A percentile compares a stretch with the other conserved stretches of the same genome.
Conservation (phyloP, 768 basidiomycete genomes). For the Vararia minispora region DNA sequence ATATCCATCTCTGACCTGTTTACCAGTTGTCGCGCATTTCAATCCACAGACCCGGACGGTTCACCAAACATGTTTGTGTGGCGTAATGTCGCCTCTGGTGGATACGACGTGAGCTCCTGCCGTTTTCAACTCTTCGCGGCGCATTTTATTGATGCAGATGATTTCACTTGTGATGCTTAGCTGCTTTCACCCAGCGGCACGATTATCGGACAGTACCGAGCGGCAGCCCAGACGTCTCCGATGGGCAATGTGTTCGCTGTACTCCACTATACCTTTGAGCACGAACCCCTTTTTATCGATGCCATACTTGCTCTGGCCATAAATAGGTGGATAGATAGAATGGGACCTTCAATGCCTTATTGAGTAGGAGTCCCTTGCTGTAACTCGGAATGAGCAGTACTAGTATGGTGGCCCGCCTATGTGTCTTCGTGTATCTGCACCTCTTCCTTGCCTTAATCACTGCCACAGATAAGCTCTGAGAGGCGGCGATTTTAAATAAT, state of each 20-base stretch:
- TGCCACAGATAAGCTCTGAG: too few relatives aligned
- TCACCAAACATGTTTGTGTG: conserved; percentile 6
- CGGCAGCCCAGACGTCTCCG: conserved; percentile 36
- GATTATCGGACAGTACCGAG: conserved; percentile 48
- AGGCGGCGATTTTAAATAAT: too few relatives aligned
- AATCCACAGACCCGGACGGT: conserved; percentile 4
- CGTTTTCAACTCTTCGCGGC: background rate
- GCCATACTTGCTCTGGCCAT: conserved; percentile 55
- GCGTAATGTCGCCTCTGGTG: background rate
- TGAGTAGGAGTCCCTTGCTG: conserved; percentile 6
- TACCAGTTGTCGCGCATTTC: conserved; percentile 8
- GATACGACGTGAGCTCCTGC: conserved; percentile 4
- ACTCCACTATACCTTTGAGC: conserved; percentile 51
- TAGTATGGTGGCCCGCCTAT: conserved; percentile 3
- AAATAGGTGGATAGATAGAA: conserved; percentile 65
- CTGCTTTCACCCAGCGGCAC: conserved; percentile 30
- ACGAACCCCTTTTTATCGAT: conserved; percentile 50
- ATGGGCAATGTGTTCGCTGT: conserved; percentile 56
- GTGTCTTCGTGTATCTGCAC: conserved; percentile 6
- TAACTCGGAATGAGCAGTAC: conserved; percentile 13
- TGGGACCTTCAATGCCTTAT: conserved; percentile 27
- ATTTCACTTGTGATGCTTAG: too few relatives aligned
- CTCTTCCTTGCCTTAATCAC: too few relatives aligned
- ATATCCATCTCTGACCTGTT: too few relatives aligned
- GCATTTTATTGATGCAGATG: conserved; percentile 3